phyloP scores from a whole-genome alignment of 2,329 filamentous ascomycete genomes.

The Dactylellina drechsleri region DNA sequence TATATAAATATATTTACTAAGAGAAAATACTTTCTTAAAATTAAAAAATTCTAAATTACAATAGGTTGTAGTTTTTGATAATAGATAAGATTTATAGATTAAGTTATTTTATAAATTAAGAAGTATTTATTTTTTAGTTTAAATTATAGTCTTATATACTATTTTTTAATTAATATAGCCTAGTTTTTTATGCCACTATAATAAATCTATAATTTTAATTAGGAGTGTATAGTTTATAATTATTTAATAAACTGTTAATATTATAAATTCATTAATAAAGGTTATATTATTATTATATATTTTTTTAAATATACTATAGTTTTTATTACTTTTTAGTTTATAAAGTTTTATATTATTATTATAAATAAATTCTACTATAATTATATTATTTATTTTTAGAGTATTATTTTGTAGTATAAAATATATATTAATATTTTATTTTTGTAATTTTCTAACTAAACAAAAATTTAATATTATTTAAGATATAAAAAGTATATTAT shows the following conservation, averaged over 20 bases:
- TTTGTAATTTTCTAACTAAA: too few relatives aligned
- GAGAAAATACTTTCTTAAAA: not conserved
- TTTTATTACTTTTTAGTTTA: not conserved
- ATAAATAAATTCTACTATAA: not conserved
- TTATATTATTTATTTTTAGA: not conserved
- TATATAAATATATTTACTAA: not conserved
- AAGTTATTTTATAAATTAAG: not conserved
- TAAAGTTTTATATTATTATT: not conserved
- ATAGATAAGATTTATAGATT: not conserved
- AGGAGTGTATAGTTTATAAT: not conserved
- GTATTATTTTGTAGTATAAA: not conserved
- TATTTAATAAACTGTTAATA: not conserved
- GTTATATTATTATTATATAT: not conserved
- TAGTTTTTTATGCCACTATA: too few relatives aligned
- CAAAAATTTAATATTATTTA: too few relatives aligned
- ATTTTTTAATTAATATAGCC: too few relatives aligned
- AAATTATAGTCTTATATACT: too few relatives aligned
- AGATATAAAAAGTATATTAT: too few relatives aligned
- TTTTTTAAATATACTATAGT: constrained; percentile 3
- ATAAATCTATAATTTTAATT: not conserved
- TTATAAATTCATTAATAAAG: constrained; percentile 4
- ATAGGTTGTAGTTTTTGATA: not conserved
- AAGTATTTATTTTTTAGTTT: not conserved
- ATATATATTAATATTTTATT: too few relatives aligned
- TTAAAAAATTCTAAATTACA: not conserved